A percentile compares a stretch with the other conserved stretches of the same genome.
These are phyloP conservation scores for Vigna unguiculata DNA, from an alignment of 306 rosid species.

Conservation along the genomic window DNA sequence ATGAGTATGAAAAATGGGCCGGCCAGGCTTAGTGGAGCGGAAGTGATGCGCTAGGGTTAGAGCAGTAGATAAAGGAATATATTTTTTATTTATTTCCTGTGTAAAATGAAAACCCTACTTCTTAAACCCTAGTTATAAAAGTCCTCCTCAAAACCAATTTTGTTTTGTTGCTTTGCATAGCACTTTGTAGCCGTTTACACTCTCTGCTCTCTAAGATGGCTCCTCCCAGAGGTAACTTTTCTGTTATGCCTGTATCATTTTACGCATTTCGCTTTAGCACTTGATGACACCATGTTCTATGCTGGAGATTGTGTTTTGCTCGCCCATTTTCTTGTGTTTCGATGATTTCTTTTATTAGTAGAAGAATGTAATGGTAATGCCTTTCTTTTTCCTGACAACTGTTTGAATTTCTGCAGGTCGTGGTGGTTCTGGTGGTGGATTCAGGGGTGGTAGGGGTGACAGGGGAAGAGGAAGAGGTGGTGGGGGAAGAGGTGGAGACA, in stretches of 20 bases:
- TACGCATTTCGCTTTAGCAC: not conserved
- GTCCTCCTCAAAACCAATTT: not conserved
- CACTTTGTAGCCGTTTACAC: not conserved
- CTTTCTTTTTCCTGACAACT: not conserved
- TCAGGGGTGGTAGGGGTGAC: constrained; percentile 47
- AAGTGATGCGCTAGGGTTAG: not conserved
- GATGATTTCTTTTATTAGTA: not conserved
- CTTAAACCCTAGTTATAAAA: not conserved
- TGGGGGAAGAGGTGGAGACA: constrained; percentile 49
- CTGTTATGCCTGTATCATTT: not conserved
- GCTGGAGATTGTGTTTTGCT: too few relatives aligned
- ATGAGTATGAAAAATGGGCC: not conserved
- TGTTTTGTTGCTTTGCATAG: not conserved
- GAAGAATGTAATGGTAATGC: not conserved
- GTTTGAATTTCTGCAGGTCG: not conserved
- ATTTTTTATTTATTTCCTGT: not conserved
- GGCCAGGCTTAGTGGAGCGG: not conserved
- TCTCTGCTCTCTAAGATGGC: constrained; percentile 11
- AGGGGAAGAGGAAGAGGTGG: constrained; percentile 48
- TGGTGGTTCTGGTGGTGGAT: not conserved
- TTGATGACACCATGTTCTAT: not conserved
- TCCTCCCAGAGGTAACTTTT: constrained; percentile 13
- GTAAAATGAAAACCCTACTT: not conserved
- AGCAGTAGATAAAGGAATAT: not conserved
- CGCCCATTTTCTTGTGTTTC: not conserved